Conservation (phyloP, 139 green algal species). For the Micractinium conductrix region DNA sequence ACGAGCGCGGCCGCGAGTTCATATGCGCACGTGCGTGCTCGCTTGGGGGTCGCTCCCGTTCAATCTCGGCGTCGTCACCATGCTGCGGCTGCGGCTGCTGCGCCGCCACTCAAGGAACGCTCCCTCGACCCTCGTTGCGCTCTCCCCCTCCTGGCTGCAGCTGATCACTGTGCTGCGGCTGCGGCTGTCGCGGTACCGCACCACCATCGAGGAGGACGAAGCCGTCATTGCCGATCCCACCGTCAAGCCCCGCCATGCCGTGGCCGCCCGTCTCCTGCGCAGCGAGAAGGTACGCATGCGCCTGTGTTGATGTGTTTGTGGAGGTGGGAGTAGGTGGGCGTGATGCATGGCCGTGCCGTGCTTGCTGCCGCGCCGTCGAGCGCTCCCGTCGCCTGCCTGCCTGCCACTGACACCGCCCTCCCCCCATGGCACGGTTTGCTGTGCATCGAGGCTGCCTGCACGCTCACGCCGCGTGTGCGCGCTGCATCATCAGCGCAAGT, state of each 20-base stretch:
- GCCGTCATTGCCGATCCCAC: conserved; percentile 65
- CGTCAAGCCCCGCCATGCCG: conserved; percentile 57
- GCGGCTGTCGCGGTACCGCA: conserved; percentile 61
- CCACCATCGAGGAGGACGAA: conserved; percentile 64
- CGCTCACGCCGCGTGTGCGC: no score
- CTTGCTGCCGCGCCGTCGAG: no score
- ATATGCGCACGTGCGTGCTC: no score
- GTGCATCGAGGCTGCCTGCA: neutral
- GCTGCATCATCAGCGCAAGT: no score
- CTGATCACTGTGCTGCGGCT: conserved; percentile 1
- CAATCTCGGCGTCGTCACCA: no score
- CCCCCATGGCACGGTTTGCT: neutral
- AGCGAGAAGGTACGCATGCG: conserved; percentile 78
- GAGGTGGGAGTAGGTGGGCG: neutral
- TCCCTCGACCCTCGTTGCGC: no score
- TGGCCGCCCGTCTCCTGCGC: conserved; percentile 70
- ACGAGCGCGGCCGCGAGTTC: no score
- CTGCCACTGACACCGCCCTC: no score
- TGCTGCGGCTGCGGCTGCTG: no score
- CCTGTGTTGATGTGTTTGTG: neutral
- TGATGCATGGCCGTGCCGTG: neutral
- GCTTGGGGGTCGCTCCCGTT: no score
- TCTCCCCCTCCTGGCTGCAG: neutral
- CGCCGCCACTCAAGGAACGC: no score
- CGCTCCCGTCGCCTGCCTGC: no score